Percentiles rank a stretch among this genome's conserved stretches.
These are phyloP conservation scores for Chaetomidium leptoderma DNA, from an alignment of 495 filamentous ascomycete species.

Conservation along the genomic window DNA sequence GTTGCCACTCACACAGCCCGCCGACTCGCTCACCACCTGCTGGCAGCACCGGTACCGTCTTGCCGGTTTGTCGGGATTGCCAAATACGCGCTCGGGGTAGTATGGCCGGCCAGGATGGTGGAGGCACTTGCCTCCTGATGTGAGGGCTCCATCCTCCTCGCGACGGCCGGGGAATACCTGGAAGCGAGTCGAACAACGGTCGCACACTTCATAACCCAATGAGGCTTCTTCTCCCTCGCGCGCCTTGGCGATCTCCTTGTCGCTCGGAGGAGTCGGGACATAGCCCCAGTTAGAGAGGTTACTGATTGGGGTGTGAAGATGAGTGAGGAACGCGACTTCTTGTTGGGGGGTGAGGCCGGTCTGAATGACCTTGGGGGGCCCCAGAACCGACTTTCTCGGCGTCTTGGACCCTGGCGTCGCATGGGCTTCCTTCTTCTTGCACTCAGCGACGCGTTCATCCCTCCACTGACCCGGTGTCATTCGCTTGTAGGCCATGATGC, in stretches of 20 bases:
- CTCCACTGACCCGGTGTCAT: constrained; percentile 67
- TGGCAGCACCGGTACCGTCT: constrained; percentile 74
- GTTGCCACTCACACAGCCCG: constrained; percentile 64
- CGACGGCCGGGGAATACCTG: constrained; percentile 88
- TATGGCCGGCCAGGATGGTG: constrained; percentile 69
- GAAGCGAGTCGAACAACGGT: constrained; percentile 79
- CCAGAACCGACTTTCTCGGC: constrained; percentile 22
- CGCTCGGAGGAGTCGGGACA: constrained; percentile 58
- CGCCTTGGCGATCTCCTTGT: constrained; percentile 49
- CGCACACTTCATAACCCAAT: constrained; percentile 78
- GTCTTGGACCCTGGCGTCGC: constrained; percentile 18
- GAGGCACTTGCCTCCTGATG: constrained; percentile 69
- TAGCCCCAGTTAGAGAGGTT: constrained; percentile 68
- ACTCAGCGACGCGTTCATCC: constrained; percentile 35
- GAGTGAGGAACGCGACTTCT: constrained; percentile 60
- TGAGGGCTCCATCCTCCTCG: constrained; percentile 70
- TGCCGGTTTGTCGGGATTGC: constrained; percentile 45
- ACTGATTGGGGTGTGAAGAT: constrained; percentile 56
- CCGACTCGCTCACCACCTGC: constrained; percentile 58
- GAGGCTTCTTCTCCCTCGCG: constrained; percentile 58
- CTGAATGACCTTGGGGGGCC: constrained; percentile 45
- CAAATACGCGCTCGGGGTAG: constrained; percentile 42
- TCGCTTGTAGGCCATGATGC: constrained; percentile 67
- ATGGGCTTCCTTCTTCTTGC: constrained; percentile 30
- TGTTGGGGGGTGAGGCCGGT: constrained; percentile 64